phyloP scores from a whole-genome alignment of 2,329 filamentous ascomycete genomes.

The Fusarium odoratissimum region DNA sequence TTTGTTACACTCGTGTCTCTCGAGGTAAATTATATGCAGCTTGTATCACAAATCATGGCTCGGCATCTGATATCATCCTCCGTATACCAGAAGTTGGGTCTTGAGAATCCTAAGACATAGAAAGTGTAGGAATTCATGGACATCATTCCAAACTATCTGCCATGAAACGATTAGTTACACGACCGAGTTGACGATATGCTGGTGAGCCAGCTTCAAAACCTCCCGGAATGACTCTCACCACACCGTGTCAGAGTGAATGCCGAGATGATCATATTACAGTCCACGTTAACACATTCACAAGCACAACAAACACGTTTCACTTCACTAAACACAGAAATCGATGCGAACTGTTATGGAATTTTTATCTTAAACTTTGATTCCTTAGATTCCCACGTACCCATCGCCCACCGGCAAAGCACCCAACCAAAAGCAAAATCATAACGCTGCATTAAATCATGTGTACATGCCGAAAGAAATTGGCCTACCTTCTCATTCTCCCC shows the following conservation, averaged over 20 bases:
- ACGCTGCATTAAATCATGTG: constrained; percentile 31
- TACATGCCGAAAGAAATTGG: constrained; percentile 16
- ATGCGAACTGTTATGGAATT: constrained; percentile 27
- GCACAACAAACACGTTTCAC: constrained; percentile 13
- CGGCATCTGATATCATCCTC: neutral
- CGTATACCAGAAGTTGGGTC: neutral
- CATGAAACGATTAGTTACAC: neutral
- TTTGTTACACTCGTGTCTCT: constrained; percentile 19
- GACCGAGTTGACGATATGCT: neutral
- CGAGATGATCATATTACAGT: neutral
- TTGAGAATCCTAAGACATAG: neutral
- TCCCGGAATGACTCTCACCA: no score
- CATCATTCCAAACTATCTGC: neutral
- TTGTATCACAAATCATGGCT: neutral
- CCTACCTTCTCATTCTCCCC: neutral
- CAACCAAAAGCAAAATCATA: constrained; percentile 23
- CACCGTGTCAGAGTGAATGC: neutral
- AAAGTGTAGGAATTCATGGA: neutral
- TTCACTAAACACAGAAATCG: constrained; percentile 12
- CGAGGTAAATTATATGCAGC: constrained; percentile 5
- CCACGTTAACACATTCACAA: constrained; percentile 1
- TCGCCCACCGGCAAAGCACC: constrained; percentile 20
- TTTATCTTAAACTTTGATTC: constrained; percentile 14
- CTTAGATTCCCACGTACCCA: constrained; percentile 22
- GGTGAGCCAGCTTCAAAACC: neutral